Conservation (phyloP, 2,329 filamentous ascomycete species). For the Aciculosporium take region DNA sequence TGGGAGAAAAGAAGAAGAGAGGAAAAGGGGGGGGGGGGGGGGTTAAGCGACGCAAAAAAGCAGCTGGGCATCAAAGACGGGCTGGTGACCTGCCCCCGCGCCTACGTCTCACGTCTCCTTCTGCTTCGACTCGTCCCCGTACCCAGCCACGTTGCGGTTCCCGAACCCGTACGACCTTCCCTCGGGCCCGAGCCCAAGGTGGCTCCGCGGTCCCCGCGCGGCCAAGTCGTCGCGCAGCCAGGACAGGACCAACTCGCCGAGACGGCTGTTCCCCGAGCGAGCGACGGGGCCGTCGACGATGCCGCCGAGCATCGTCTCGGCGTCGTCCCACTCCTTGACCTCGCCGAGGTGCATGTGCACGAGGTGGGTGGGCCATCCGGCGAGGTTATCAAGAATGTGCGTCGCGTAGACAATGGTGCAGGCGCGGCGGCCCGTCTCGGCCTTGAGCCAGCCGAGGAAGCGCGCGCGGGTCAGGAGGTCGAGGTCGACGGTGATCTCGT, state of each 20-base stretch:
- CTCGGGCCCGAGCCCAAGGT: constrained; percentile 40
- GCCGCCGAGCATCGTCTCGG: constrained; percentile 51
- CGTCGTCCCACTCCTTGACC: constrained; percentile 72
- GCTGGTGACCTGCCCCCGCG: too few species aligned
- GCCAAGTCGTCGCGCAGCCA: constrained; percentile 76
- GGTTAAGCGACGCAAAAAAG: too few species aligned
- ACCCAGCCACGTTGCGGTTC: constrained; percentile 39
- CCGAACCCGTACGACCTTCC: constrained; percentile 47
- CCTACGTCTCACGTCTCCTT: constrained; percentile 18
- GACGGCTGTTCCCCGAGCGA: constrained; percentile 55
- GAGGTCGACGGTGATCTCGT: constrained; percentile 94
- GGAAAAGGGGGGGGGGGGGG: too few species aligned
- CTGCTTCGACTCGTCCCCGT: constrained; percentile 38
- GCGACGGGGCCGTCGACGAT: constrained; percentile 28
- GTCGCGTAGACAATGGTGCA: constrained; percentile 97
- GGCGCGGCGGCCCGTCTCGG: constrained; percentile 65
- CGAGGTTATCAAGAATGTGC: constrained; percentile 90
- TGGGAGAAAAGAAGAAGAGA: too few species aligned
- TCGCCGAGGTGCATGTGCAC: constrained; percentile 88
- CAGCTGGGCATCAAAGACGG: too few species aligned
- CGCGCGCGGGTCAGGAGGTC: constrained; percentile 74
- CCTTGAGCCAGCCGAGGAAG: constrained; percentile 75
- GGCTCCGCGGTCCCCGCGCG: constrained; percentile 61
- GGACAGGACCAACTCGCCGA: constrained; percentile 74
- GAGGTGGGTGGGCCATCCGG: constrained; percentile 86